These are phyloP conservation scores for Oryza punctata DNA, from an alignment of 176 grass and related monocot species.

Conservation along the genomic window DNA sequence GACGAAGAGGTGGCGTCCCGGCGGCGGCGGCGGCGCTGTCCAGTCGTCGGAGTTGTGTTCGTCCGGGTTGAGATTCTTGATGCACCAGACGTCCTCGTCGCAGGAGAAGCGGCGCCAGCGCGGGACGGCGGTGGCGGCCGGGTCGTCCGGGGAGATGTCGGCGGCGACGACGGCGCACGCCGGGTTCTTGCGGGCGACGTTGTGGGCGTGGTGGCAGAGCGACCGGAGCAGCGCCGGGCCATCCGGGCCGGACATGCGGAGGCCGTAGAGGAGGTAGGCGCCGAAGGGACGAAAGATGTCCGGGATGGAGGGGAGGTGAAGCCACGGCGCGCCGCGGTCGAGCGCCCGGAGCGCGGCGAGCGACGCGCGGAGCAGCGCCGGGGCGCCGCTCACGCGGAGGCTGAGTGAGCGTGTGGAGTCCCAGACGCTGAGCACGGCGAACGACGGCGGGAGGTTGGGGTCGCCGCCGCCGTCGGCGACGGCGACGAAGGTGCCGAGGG, in stretches of 20 bases:
- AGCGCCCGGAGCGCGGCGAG: slow-evolving; percentile 52
- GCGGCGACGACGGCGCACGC: slow-evolving; percentile 52
- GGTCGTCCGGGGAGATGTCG: slow-evolving; percentile 52
- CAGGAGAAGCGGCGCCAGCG: slow-evolving; percentile 69
- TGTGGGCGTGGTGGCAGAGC: slow-evolving; percentile 62
- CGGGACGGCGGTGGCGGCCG: slow-evolving; percentile 49
- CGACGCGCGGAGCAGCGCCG: slow-evolving; percentile 34
- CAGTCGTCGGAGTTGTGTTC: slow-evolving; percentile 29
- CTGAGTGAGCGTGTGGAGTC: slow-evolving; percentile 57
- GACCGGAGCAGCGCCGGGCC: slow-evolving; percentile 56
- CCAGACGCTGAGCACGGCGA: slow-evolving; percentile 68
- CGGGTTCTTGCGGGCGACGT: slow-evolving; percentile 55
- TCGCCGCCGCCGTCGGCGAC: slow-evolving; percentile 30
- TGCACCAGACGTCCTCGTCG: slow-evolving; percentile 84
- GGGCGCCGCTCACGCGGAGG: slow-evolving; percentile 48
- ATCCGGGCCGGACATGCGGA: slow-evolving; percentile 55
- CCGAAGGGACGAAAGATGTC: slow-evolving; percentile 81
- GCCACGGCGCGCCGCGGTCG: slow-evolving; percentile 57
- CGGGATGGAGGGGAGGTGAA: slow-evolving; percentile 61
- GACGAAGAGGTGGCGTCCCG: slow-evolving; percentile 50
- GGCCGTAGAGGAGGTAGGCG: slow-evolving; percentile 65
- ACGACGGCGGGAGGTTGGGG: too few relatives aligned
- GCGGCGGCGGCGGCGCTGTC: slow-evolving; percentile 24
- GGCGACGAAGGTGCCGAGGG: slow-evolving; percentile 67
- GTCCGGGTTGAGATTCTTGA: slow-evolving; percentile 42